A percentile compares a stretch with the other conserved stretches of the same genome.
Evolutionary conservation across 805 yeast species (phyloP).

Genomic region (Cyberlindnera xishuangbannaensis): DNA sequence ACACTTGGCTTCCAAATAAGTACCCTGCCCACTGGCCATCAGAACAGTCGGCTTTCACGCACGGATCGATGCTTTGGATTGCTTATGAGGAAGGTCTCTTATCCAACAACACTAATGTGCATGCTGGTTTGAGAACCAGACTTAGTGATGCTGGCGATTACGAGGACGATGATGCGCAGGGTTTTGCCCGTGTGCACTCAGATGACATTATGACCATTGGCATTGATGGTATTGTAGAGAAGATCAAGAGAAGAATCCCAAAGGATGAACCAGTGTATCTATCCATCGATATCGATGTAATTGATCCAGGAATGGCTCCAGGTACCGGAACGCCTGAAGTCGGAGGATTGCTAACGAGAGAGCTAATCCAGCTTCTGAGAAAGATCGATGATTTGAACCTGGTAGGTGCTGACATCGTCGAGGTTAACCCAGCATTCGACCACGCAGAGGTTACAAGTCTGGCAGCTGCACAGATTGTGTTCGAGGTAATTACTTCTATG

Average conservation of each 20-base stretch:
- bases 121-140: constrained; percentile 74
- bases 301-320: constrained; percentile 71
- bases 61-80: constrained; percentile 85
- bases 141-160: constrained; percentile 60
- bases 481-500: constrained; percentile 68
- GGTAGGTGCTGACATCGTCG: constrained; percentile 75
- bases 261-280: constrained; percentile 63
- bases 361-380: constrained; percentile 52
- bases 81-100: constrained; percentile 53
- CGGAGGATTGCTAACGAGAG: constrained; percentile 70
- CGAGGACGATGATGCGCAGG: constrained; percentile 59
- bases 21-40: constrained; percentile 61
- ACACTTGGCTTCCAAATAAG: constrained; percentile 72
- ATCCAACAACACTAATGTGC: constrained; percentile 48
- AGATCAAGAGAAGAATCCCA: constrained; percentile 50
- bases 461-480: constrained; percentile 67
- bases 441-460: constrained; percentile 60
- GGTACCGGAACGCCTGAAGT: constrained; percentile 78
- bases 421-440: constrained; percentile 64
- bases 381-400: constrained; percentile 53
- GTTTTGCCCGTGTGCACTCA: constrained; percentile 63
- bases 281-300: constrained; percentile 73
- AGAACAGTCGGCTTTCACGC: constrained; percentile 56
- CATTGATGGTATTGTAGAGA: constrained; percentile 48
- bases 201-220: constrained; percentile 74